Percentiles rank a stretch among this genome's conserved stretches.
Conservation (phyloP, 495 filamentous ascomycete species). For the Hyphodiscus hymeniophilus region DNA sequence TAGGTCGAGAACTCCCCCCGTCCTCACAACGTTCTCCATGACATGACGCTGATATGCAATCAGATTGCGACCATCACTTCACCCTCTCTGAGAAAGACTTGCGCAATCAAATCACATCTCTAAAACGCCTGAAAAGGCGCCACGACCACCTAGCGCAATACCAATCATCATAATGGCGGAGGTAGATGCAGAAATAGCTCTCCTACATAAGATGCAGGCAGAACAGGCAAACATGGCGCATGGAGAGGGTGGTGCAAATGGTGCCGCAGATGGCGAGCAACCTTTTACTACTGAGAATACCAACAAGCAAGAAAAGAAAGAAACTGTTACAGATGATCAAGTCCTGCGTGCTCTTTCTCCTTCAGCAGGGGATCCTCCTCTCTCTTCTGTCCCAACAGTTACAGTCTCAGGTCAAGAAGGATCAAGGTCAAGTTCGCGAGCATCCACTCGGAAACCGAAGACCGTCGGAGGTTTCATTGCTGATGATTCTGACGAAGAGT, state of each 20-base stretch:
- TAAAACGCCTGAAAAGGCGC: too few species aligned
- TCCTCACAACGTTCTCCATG: too few species aligned
- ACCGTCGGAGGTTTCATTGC: conserved; percentile 75
- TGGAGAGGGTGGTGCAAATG: conserved; percentile 35
- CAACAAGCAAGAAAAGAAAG: conserved; percentile 33
- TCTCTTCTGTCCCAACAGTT: conserved; percentile 14
- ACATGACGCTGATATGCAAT: too few species aligned
- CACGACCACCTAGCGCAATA: neutral
- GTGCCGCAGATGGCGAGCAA: conserved; percentile 34
- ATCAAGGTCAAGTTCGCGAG: conserved; percentile 29
- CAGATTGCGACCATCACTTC: too few species aligned
- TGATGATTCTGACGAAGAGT: conserved; percentile 58
- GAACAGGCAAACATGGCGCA: conserved; percentile 43
- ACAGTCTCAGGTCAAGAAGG: conserved; percentile 30
- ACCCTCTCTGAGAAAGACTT: too few species aligned
- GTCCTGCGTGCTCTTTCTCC: conserved; percentile 37
- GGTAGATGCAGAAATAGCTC: conserved; percentile 53
- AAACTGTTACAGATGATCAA: conserved; percentile 31
- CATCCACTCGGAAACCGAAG: conserved; percentile 48
- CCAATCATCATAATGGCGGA: conserved; percentile 41
- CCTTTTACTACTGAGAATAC: conserved; percentile 46
- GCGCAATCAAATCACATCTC: too few species aligned
- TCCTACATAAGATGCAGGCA: conserved; percentile 30
- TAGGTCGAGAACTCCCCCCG: too few species aligned
- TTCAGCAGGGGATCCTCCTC: conserved; percentile 34